phyloP scores from a whole-genome alignment of 2,329 filamentous ascomycete species.

The Pseudogymnoascus sp. region DNA sequence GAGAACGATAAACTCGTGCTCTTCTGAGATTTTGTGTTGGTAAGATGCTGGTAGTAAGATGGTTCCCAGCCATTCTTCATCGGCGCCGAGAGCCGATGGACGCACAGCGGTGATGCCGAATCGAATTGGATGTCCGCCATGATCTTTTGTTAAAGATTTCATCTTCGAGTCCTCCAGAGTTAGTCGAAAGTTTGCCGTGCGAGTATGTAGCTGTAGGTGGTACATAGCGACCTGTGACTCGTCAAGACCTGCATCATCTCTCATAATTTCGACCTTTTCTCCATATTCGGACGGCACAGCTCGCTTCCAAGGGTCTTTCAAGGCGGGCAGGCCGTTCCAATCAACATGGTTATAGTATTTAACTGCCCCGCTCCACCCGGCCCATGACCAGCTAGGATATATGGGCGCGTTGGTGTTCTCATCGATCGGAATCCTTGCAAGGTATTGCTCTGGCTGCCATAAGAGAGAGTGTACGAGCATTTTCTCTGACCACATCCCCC shows the following conservation, averaged over 20 bases:
- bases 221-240: background rate
- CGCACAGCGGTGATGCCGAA: background rate
- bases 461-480: background rate
- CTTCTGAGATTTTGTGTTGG: background rate
- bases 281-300: background rate
- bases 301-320: background rate
- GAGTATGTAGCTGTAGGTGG: background rate
- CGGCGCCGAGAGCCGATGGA: no score
- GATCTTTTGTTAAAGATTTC: background rate
- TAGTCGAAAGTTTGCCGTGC: background rate
- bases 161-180: background rate
- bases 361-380: background rate
- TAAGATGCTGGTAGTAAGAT: background rate
- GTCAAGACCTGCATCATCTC: background rate
- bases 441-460: background rate
- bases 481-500: background rate
- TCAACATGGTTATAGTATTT: background rate
- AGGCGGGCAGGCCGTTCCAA: background rate
- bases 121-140: background rate
- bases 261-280: background rate
- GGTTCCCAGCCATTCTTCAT: background rate
- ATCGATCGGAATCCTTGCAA: background rate
- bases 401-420: background rate
- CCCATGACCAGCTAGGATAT: slow-evolving; percentile 1
- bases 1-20: background rate